These are phyloP conservation scores for Zymoseptoria crescenta DNA, from an alignment of 2,329 filamentous ascomycete species.

Conservation along the genomic window DNA sequence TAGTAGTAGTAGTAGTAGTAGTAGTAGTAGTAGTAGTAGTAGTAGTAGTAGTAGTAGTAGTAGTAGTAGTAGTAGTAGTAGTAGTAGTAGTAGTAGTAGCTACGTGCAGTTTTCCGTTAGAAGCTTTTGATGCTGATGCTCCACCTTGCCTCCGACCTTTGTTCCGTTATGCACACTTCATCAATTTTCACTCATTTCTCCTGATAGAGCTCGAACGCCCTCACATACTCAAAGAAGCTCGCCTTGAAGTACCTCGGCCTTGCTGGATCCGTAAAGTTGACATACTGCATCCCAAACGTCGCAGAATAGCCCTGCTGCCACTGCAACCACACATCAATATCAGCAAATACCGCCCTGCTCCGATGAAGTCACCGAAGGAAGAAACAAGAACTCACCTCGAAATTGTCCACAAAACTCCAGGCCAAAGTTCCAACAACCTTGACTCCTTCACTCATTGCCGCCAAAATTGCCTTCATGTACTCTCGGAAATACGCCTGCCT, in stretches of 20 bases:
- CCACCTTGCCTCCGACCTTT: too few species aligned
- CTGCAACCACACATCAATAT: neutral
- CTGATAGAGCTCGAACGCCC: conserved; percentile 26
- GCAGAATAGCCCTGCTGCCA: conserved; percentile 27
- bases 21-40: too few species aligned
- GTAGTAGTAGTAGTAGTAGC: too few species aligned
- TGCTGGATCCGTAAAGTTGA: conserved; percentile 31
- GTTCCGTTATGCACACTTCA: too few species aligned
- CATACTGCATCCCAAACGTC: conserved; percentile 34
- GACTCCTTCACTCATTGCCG: conserved; percentile 30
- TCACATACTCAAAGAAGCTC: conserved; percentile 33
- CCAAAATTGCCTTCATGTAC: conserved; percentile 30
- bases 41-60: too few species aligned
- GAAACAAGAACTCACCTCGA: conserved; percentile 17
- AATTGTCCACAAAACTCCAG: conserved; percentile 33
- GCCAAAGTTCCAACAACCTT: conserved; percentile 31
- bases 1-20: too few species aligned
- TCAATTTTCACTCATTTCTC: conserved; percentile 7
- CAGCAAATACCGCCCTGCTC: too few species aligned
- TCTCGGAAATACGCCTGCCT: conserved; percentile 28
- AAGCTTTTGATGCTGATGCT: too few species aligned
- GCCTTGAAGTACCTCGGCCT: conserved; percentile 32
- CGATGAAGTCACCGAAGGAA: neutral
- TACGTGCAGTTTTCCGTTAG: too few species aligned
- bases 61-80: too few species aligned